Conservation (phyloP, 768 basidiomycete species). For the Leucocoprinus leucothites region DNA sequence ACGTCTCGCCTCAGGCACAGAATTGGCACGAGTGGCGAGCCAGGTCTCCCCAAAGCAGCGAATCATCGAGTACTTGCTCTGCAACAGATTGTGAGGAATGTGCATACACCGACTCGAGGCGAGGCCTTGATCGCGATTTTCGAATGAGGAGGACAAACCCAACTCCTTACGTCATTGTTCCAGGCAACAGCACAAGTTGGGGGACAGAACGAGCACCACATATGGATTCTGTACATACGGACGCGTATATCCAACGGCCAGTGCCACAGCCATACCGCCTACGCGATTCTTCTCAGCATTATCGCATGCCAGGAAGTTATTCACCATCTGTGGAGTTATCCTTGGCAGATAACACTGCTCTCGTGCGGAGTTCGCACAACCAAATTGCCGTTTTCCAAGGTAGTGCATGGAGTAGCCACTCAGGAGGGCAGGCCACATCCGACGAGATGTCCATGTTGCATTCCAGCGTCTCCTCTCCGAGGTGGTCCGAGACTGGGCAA, state of each 20-base stretch:
- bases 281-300: conserved; percentile 1
- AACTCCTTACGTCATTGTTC: conserved; percentile 6
- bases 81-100: conserved; percentile 8
- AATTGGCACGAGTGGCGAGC: neutral
- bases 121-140: neutral
- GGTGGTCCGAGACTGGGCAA: conserved; percentile 8
- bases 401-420: neutral
- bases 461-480: conserved; percentile 7
- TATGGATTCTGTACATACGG: neutral
- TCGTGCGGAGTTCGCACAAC: neutral
- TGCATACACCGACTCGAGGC: neutral
- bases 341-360: neutral
- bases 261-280: conserved; percentile 1
- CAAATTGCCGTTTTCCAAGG: conserved; percentile 5
- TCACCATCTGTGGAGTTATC: conserved; percentile 4
- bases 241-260: neutral
- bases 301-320: neutral
- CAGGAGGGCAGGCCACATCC: neutral
- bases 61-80: conserved; percentile 5
- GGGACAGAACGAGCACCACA: neutral
- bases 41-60: neutral
- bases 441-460: neutral
- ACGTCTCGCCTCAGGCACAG: neutral
- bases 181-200: neutral
- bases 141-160: neutral